Conservation (phyloP, 495 filamentous ascomycete genomes). For the Aspergillus nanangensis region DNA sequence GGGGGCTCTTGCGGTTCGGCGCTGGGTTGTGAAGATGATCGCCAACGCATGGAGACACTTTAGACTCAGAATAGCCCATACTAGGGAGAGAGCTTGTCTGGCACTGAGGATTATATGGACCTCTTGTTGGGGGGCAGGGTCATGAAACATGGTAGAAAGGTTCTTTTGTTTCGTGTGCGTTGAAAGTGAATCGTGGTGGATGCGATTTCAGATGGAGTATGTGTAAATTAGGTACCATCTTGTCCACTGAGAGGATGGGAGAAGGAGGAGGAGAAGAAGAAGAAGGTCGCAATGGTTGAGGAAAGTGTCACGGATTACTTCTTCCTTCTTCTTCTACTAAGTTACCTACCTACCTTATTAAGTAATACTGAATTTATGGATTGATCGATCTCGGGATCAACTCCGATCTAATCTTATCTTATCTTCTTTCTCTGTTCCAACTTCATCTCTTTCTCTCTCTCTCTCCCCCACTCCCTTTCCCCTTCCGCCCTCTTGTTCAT, state of each 20-base stretch:
- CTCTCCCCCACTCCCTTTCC: neutral
- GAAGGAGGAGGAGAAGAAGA: too few relatives aligned
- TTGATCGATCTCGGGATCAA: too few relatives aligned
- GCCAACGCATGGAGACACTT: slow-evolving; percentile 9
- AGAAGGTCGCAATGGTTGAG: too few relatives aligned
- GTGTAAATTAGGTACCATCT: too few relatives aligned
- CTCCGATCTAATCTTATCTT: slow-evolving; percentile 4
- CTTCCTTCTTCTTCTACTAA: too few relatives aligned
- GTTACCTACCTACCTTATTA: too few relatives aligned
- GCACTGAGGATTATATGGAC: slow-evolving; percentile 5
- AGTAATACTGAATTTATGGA: too few relatives aligned
- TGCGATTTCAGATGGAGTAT: too few relatives aligned
- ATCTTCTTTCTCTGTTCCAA: neutral
- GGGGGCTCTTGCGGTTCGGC: neutral
- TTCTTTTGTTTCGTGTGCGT: too few relatives aligned
- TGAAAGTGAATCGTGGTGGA: too few relatives aligned
- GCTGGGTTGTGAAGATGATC: slow-evolving; percentile 1
- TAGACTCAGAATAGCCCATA: slow-evolving; percentile 2
- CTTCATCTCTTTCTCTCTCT: neutral
- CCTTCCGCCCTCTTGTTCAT: neutral
- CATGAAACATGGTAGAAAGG: neutral
- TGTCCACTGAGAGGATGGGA: too few relatives aligned
- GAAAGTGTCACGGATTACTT: too few relatives aligned
- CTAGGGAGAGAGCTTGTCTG: slow-evolving; percentile 1
- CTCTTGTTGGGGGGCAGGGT: neutral